Base-by-base conservation (phyloP, 2,329 filamentous ascomycete species). In the Didymella keratinophila region DNA sequence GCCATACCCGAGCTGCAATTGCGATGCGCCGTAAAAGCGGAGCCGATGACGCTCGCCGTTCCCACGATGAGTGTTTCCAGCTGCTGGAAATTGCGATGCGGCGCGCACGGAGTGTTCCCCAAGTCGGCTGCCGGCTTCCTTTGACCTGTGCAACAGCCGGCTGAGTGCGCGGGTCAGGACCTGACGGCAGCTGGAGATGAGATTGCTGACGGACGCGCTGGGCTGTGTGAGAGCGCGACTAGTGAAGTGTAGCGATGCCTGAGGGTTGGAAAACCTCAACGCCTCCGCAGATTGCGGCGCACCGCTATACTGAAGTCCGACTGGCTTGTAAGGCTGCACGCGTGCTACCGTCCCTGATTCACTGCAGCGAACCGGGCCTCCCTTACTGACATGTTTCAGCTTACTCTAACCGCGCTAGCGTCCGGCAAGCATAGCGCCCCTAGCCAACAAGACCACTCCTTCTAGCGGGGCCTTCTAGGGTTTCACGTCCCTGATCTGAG, bases 401-500 rank as follows among this genome's bases (percentile, higher is more conserved):
- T 60, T 63, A 58, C 67, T 58, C 25, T 62, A 64, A 65, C 23
- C 32, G 59, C 58, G 43, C 69, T 72, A 73, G 73, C 62, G 59
- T 47, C 63, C 58, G 61, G 21, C 46, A 52, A 62, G 62, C 54
- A 52, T 47, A 45, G 25, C 25, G 18, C 45, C 50, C 50, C 60
- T 45, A 59, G 55, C 69, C 62, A 69, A 66, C 68, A 65, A 61
- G 61, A 63, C 52, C 58, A 52, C 57, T 58, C 64, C 66, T 54
- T 47, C 58, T 62, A 60, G 58, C 51, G 58, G 60, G 61, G 8
- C 56, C 67, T 66, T 68, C 64, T 56, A 60, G 53, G 64, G 73
- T 76, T 76, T 75, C 73, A 74, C 64, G 52, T 71, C 66, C 65
- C 69, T 67, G 68, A 72, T 68, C 67, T 68, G 67, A 71, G 68